These are phyloP conservation scores for Xylaria sp. DNA, from an alignment of 2,329 filamentous ascomycete species.

Conservation along the genomic window DNA sequence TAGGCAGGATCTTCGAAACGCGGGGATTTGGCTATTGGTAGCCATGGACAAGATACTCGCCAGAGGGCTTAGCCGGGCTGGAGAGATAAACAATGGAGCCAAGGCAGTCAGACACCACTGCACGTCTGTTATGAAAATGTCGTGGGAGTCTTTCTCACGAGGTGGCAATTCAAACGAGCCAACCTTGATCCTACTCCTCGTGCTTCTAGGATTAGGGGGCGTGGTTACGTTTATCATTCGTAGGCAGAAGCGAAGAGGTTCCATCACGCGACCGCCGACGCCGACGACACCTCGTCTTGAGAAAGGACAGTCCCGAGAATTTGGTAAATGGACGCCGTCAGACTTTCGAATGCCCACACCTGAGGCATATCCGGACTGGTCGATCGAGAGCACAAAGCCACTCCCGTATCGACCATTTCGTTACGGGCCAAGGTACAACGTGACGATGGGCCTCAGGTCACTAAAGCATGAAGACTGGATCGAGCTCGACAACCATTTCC, in stretches of 20 bases:
- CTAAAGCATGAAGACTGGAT: constrained; percentile 82
- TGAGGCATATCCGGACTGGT: constrained; percentile 74
- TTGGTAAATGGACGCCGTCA: constrained; percentile 47
- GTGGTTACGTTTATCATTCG: constrained; percentile 37
- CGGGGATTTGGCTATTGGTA: background rate
- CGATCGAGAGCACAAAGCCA: constrained; percentile 74
- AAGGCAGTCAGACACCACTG: constrained; percentile 34
- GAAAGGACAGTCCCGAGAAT: constrained; percentile 44
- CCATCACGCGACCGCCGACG: constrained; percentile 38
- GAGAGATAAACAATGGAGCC: constrained; percentile 34
- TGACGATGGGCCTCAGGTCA: constrained; percentile 80
- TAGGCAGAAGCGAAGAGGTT: constrained; percentile 31
- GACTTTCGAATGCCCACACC: constrained; percentile 46
- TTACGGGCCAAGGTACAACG: constrained; percentile 79
- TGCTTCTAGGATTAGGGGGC: constrained; percentile 38
- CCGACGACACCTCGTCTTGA: constrained; percentile 44
- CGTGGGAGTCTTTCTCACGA: constrained; percentile 28
- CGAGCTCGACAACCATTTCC: constrained; percentile 83
- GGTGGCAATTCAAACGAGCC: constrained; percentile 25
- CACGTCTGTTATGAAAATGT: constrained; percentile 34
- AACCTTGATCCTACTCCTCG: constrained; percentile 33
- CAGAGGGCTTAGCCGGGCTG: constrained; percentile 28
- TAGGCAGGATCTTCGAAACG: background rate
- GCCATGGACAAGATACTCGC: constrained; percentile 32
- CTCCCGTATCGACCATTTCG: constrained; percentile 83